A percentile compares a stretch with the other conserved stretches of the same genome.
Evolutionary conservation across 345 rosid species (phyloP).

Genomic region (Brassica rapa): DNA sequence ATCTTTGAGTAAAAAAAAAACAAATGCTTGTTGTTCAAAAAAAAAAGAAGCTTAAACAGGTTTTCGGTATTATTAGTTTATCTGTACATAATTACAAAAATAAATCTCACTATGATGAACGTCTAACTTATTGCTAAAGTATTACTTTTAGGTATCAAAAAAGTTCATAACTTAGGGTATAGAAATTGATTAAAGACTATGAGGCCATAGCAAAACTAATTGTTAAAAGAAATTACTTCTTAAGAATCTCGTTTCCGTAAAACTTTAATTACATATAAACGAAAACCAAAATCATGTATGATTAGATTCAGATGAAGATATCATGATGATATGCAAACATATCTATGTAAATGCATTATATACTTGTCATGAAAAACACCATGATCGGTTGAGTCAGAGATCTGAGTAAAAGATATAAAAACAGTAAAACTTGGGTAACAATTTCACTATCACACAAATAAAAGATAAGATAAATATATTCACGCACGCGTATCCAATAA

Average conservation of each 20-base stretch:
- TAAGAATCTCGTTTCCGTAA: background rate
- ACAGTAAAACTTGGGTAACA: slow-evolving; percentile 35
- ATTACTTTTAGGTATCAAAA: background rate
- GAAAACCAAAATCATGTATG: background rate
- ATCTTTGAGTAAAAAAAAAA: too few species aligned
- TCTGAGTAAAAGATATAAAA: slow-evolving; percentile 25
- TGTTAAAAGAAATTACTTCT: background rate
- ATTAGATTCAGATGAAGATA: background rate
- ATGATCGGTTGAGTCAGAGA: slow-evolving; percentile 22
- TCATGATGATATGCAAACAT: background rate
- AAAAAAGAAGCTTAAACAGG: background rate
- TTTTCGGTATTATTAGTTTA: background rate
- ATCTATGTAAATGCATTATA: background rate
- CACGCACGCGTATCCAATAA: too few species aligned
- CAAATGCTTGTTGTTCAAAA: too few species aligned
- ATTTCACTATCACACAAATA: background rate
- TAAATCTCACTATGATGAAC: background rate
- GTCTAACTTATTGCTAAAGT: background rate
- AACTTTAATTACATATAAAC: background rate
- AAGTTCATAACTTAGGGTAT: background rate
- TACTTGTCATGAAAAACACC: slow-evolving; percentile 4
- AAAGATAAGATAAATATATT: background rate
- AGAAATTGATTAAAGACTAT: background rate
- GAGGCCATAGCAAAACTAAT: background rate
- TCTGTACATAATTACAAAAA: background rate